phyloP scores from a whole-genome alignment of 257 asterid species.

The Solanum commersonii region DNA sequence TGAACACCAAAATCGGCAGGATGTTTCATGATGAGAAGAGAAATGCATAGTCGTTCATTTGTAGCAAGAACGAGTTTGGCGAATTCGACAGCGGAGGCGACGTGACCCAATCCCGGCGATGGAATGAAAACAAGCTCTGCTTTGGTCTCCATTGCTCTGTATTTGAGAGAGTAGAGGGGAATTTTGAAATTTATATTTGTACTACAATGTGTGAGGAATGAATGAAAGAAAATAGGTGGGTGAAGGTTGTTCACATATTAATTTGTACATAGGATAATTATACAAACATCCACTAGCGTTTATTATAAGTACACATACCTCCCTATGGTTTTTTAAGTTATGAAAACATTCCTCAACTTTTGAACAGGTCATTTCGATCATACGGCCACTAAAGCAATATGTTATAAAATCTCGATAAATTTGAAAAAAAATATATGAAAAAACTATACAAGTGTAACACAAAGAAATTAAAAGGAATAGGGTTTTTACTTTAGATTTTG shows the following conservation, averaged over 20 bases:
- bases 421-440: no score
- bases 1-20: constrained; percentile 8
- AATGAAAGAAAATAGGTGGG: not conserved
- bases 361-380: not conserved
- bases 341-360: not conserved
- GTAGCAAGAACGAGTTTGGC: constrained; percentile 1
- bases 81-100: constrained; percentile 7
- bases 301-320: not conserved
- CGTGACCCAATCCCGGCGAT: constrained; percentile 19
- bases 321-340: not conserved
- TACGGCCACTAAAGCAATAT: no score
- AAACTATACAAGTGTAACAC: no score
- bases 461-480: no score
- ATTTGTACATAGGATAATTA: not conserved
- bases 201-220: not conserved
- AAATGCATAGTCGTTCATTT: not conserved
- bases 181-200: not conserved
- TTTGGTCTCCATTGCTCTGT: not conserved
- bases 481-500: no score
- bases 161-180: not conserved
- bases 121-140: constrained; percentile 17
- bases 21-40: constrained; percentile 4
- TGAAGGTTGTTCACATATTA: not conserved
- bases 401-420: no score
- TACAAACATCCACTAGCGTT: not conserved